These are phyloP conservation scores for Adansonia digitata DNA, from an alignment of 345 rosid genomes.

Conservation along the genomic window DNA sequence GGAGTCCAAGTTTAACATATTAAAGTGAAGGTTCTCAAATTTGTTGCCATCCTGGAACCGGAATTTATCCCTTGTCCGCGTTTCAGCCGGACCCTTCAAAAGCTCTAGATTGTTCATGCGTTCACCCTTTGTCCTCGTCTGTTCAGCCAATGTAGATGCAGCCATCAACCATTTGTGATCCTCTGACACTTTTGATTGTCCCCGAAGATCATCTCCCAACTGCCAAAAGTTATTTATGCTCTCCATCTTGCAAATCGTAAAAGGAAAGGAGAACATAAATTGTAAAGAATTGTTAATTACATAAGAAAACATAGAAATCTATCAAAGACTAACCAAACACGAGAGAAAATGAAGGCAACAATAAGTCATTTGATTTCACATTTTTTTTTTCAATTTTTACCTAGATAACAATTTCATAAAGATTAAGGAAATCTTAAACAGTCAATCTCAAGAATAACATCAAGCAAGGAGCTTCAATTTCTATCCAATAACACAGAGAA, in stretches of 20 bases:
- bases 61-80: conserved; percentile 55
- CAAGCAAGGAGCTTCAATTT: not conserved
- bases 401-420: not conserved
- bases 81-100: conserved; percentile 61
- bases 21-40: conserved; percentile 63
- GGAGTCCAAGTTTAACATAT: conserved; percentile 73
- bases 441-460: not conserved
- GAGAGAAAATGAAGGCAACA: not conserved
- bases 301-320: not conserved
- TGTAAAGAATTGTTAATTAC: not conserved
- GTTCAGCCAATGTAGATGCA: conserved; percentile 89
- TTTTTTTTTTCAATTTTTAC: not conserved
- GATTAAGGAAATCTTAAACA: not conserved
- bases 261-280: not conserved
- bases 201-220: conserved; percentile 93
- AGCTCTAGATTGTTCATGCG: conserved; percentile 87
- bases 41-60: conserved; percentile 80
- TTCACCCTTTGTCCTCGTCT: conserved; percentile 71
- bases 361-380: not conserved
- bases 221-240: conserved; percentile 78
- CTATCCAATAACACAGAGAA: not conserved
- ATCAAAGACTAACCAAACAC: not conserved
- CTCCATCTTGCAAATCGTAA: conserved; percentile 46
- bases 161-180: conserved; percentile 86
- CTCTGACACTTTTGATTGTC: conserved; percentile 75